Evolutionary conservation across 352 stramenopile species (phyloP).

Genomic region (Phytophthora sp.): DNA sequence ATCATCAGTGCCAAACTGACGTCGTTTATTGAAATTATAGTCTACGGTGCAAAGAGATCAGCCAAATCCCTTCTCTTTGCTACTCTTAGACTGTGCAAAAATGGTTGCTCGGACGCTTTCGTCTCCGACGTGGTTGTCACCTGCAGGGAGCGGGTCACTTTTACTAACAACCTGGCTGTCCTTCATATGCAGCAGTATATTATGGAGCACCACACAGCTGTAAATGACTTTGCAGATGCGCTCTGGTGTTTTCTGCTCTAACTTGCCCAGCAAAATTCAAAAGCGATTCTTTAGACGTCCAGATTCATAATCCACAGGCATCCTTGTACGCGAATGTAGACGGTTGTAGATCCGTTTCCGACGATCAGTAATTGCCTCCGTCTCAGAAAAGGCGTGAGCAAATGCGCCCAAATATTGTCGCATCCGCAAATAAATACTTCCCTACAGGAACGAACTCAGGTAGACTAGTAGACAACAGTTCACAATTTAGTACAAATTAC

Average conservation of each 20-base stretch:
- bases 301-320: slow-evolving; percentile 25
- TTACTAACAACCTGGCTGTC: not conserved
- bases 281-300: slow-evolving; percentile 17
- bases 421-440: slow-evolving; percentile 4
- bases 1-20: not conserved
- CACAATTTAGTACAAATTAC: no score
- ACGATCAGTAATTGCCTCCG: not conserved
- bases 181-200: slow-evolving; percentile 5
- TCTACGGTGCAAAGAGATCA: not conserved
- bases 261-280: slow-evolving; percentile 1
- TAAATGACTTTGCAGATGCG: slow-evolving; percentile 18
- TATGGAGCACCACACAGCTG: slow-evolving; percentile 19
- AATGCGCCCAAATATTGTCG: slow-evolving; percentile 17
- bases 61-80: slow-evolving; percentile 3
- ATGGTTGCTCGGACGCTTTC: not conserved
- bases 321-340: slow-evolving; percentile 11
- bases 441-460: not conserved
- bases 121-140: not conserved
- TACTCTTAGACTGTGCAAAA: slow-evolving; percentile 1
- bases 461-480: no score
- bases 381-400: slow-evolving; percentile 21
- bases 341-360: slow-evolving; percentile 21
- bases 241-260: slow-evolving; percentile 3
- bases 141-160: not conserved
- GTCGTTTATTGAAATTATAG: not conserved